A percentile compares a stretch with the other conserved stretches of the same genome.
Evolutionary conservation across 345 rosid species (phyloP).

Genomic region (Mercurialis annua): DNA sequence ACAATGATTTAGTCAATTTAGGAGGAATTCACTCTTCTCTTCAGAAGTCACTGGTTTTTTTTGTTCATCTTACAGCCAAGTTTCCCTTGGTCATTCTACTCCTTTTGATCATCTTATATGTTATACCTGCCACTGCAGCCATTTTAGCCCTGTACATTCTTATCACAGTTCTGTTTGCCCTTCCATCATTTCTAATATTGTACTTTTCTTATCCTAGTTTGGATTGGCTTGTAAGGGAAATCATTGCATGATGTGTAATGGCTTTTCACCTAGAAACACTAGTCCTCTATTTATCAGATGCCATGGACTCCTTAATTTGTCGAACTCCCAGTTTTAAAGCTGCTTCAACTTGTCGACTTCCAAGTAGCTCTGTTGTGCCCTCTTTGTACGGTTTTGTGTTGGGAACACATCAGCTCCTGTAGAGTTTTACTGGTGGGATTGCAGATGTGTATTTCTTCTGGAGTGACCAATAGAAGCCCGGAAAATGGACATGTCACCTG

Average conservation of each 20-base stretch:
- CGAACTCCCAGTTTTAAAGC: conserved; percentile 18
- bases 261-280: conserved; percentile 19
- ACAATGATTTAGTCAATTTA: conserved; percentile 23
- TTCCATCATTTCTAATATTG: conserved; percentile 85
- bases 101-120: conserved; percentile 75
- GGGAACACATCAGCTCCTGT: background rate
- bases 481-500: background rate
- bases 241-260: conserved; percentile 41
- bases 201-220: conserved; percentile 88
- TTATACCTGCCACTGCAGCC: conserved; percentile 89
- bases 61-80: conserved; percentile 82
- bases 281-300: conserved; percentile 2
- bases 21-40: conserved; percentile 55
- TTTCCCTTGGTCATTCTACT: conserved; percentile 84
- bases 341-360: conserved; percentile 8
- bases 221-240: conserved; percentile 93
- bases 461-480: conserved; percentile 3
- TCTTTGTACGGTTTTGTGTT: background rate
- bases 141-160: conserved; percentile 79
- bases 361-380: background rate
- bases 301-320: conserved; percentile 14
- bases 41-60: conserved; percentile 65
- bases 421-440: background rate
- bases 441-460: conserved; percentile 3
- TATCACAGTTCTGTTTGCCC: conserved; percentile 68